A percentile compares a stretch with the other conserved stretches of the same genome.
These are phyloP conservation scores for Neotropicomus parvogracilis DNA, from an alignment of 1,284 basidiomycete species.

Conservation along the genomic window DNA sequence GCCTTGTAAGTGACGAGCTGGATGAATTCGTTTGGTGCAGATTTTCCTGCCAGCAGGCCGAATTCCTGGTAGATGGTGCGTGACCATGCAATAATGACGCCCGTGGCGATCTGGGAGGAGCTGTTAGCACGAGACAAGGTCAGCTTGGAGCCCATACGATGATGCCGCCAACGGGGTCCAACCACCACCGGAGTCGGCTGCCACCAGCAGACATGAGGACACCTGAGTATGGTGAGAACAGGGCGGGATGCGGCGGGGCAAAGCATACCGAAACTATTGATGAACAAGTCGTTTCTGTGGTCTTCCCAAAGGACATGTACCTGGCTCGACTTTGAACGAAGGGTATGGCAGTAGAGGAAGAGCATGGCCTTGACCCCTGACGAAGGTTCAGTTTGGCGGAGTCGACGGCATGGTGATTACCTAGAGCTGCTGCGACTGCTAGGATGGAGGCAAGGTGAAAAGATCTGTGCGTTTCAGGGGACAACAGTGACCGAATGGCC, in stretches of 20 bases:
- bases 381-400: background rate
- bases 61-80: constrained; percentile 80
- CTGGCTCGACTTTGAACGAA: constrained; percentile 81
- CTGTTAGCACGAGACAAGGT: constrained; percentile 7
- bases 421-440: constrained; percentile 78
- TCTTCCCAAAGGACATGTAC: constrained; percentile 95
- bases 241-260: constrained; percentile 1
- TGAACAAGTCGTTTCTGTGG: constrained; percentile 86
- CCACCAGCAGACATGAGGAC: constrained; percentile 90
- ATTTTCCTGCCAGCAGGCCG: constrained; percentile 84
- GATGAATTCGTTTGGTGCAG: constrained; percentile 87
- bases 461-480: constrained; percentile 55
- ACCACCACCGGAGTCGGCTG: constrained; percentile 81
- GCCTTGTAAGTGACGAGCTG: constrained; percentile 93
- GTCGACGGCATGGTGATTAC: constrained; percentile 38
- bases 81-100: constrained; percentile 80
- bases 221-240: constrained; percentile 42
- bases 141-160: constrained; percentile 46
- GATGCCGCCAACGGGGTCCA: constrained; percentile 81
- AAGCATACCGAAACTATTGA: constrained; percentile 68
- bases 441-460: constrained; percentile 83
- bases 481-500: constrained; percentile 68
- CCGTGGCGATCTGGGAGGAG: constrained; percentile 62
- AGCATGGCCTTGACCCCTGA: constrained; percentile 80
- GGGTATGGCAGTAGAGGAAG: constrained; percentile 82